phyloP scores from a whole-genome alignment of 148 eudicot genomes.

The Heliamphora exappendiculata region DNA sequence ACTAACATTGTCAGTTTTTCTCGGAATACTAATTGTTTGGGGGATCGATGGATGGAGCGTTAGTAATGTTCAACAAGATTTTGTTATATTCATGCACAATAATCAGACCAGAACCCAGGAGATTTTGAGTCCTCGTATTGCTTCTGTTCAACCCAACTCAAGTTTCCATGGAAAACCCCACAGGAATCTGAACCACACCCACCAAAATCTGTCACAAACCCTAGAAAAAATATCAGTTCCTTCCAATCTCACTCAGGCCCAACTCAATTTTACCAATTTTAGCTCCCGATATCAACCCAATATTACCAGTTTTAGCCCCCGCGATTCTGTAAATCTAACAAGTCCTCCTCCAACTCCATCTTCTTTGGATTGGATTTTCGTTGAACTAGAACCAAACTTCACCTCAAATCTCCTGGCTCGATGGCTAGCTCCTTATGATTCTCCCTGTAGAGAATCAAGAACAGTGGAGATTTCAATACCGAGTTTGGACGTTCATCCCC shows the following conservation, averaged over 20 bases:
- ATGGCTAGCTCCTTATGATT: conserved; percentile 61
- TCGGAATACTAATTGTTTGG: conserved; percentile 38
- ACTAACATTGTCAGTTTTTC: conserved; percentile 20
- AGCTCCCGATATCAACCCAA: neutral
- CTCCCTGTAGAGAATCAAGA: conserved; percentile 49
- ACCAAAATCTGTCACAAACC: conserved; percentile 8
- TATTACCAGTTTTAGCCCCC: neutral
- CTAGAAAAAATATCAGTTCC: conserved; percentile 17
- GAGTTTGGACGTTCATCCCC: conserved; percentile 32
- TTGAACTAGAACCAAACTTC: conserved; percentile 44
- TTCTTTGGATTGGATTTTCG: conserved; percentile 36
- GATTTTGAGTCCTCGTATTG: neutral
- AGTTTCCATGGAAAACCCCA: neutral
- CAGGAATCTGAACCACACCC: conserved; percentile 10
- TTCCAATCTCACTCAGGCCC: neutral
- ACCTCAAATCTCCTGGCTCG: conserved; percentile 40
- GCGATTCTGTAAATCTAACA: neutral
- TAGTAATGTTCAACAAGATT: conserved; percentile 19
- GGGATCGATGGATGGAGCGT: conserved; percentile 31
- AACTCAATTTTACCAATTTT: neutral
- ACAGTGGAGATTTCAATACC: conserved; percentile 57
- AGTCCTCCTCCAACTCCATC: neutral
- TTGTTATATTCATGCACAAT: conserved; percentile 13
- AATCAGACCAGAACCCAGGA: conserved; percentile 2
- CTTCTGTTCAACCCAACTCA: neutral